Evolutionary conservation across 345 rosid species (phyloP).

Genomic region (Melaleuca quinquenervia): DNA sequence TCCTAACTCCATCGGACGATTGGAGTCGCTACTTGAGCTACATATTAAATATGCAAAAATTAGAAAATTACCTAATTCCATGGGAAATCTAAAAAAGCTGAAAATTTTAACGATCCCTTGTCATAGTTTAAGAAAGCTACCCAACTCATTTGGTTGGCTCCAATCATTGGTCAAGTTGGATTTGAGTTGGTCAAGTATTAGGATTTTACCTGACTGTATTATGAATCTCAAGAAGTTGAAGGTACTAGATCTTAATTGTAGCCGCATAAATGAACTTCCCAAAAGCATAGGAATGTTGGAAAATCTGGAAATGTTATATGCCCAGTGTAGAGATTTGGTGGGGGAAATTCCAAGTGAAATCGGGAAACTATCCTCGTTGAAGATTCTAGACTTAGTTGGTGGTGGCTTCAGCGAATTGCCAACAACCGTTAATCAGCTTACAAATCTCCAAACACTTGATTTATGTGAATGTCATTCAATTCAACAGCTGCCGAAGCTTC

Average conservation of each 20-base stretch:
- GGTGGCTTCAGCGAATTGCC: not conserved
- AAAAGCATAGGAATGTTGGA: not conserved
- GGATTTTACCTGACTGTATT: not conserved
- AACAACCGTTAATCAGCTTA: not conserved
- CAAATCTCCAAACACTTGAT: fast-evolving
- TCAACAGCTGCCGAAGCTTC: not conserved
- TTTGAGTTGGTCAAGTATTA: fast-evolving
- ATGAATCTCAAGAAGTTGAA: not conserved
- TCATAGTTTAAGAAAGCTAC: fast-evolving
- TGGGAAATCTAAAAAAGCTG: not conserved
- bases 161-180: not conserved
- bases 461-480: fast-evolving
- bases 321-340: fast-evolving
- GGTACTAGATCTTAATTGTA: fast-evolving
- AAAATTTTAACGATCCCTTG: fast-evolving
- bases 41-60: fast-evolving
- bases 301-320: not conserved
- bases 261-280: not conserved
- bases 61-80: not conserved
- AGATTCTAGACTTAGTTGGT: fast-evolving
- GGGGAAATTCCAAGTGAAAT: not conserved
- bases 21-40: not conserved
- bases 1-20: not conserved
- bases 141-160: not conserved
- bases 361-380: not conserved